A percentile compares a stretch with the other conserved stretches of the same genome.
These are phyloP conservation scores for Coemansia sp. DNA, from an alignment of 192 early-diverging fungal genomes.

Conservation along the genomic window DNA sequence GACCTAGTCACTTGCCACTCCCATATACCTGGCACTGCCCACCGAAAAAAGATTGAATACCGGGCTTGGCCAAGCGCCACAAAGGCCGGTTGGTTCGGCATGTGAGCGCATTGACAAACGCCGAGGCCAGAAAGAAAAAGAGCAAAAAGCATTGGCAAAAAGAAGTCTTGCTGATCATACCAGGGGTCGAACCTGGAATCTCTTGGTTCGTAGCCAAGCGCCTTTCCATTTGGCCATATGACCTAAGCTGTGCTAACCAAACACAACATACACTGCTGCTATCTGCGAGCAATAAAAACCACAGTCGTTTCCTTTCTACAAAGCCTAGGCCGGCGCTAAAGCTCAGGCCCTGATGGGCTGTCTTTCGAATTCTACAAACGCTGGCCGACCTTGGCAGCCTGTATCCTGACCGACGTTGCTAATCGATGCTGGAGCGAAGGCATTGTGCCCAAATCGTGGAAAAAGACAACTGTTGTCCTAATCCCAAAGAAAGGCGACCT, in stretches of 20 bases:
- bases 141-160: slow-evolving; percentile 1
- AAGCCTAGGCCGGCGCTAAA: too few species aligned
- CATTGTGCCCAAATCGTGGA: slow-evolving; percentile 2
- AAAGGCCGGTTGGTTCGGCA: background rate
- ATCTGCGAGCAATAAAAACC: too few species aligned
- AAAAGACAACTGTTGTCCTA: background rate
- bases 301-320: too few species aligned
- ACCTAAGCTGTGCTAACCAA: too few species aligned
- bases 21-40: background rate
- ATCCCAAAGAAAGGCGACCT: slow-evolving; percentile 15
- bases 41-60: background rate
- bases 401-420: background rate
- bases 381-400: background rate
- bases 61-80: slow-evolving; percentile 4
- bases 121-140: background rate
- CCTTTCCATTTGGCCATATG: too few species aligned
- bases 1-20: background rate
- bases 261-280: too few species aligned
- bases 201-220: slow-evolving; percentile 49
- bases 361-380: slow-evolving; percentile 3
- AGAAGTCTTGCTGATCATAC: slow-evolving; percentile 19
- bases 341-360: background rate
- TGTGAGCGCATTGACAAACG: background rate
- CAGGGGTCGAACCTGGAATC: slow-evolving; percentile 56
- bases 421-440: background rate